Evolutionary conservation across 2,329 filamentous ascomycete species (phyloP).

Genomic region (Podosphaera fusca): DNA sequence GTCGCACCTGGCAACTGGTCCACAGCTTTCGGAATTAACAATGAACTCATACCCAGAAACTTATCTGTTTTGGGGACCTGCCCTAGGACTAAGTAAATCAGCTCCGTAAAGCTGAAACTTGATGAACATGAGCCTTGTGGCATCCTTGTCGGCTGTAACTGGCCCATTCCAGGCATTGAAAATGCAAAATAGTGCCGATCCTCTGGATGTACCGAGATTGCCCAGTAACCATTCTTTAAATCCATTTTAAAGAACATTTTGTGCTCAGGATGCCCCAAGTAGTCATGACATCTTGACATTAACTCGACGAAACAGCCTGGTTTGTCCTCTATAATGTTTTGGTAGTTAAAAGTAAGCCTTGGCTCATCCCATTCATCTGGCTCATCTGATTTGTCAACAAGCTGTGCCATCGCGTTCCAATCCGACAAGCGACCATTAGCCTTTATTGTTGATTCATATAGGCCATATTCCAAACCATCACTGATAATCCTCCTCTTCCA

Average conservation of each 20-base stretch:
- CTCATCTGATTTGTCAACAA: neutral
- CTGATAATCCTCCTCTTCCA: neutral
- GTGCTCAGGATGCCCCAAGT: neutral
- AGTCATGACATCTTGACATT: neutral
- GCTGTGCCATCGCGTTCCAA: neutral
- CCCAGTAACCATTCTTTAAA: neutral
- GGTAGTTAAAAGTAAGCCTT: constrained; percentile 2
- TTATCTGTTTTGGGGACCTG: neutral
- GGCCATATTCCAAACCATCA: neutral
- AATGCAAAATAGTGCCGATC: neutral
- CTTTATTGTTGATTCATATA: neutral
- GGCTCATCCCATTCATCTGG: neutral
- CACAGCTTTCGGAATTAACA: neutral
- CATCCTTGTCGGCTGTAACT: neutral
- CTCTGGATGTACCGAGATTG: neutral
- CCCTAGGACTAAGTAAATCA: neutral
- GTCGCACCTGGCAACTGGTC: neutral
- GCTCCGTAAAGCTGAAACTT: neutral
- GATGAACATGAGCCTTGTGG: neutral
- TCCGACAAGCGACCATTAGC: neutral
- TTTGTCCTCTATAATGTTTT: neutral
- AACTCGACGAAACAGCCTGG: neutral
- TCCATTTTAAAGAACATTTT: neutral
- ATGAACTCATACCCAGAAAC: neutral
- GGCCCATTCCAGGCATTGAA: neutral